phyloP scores from a whole-genome alignment of 306 rosid genomes.

The Pterocarpus macrocarpus region DNA sequence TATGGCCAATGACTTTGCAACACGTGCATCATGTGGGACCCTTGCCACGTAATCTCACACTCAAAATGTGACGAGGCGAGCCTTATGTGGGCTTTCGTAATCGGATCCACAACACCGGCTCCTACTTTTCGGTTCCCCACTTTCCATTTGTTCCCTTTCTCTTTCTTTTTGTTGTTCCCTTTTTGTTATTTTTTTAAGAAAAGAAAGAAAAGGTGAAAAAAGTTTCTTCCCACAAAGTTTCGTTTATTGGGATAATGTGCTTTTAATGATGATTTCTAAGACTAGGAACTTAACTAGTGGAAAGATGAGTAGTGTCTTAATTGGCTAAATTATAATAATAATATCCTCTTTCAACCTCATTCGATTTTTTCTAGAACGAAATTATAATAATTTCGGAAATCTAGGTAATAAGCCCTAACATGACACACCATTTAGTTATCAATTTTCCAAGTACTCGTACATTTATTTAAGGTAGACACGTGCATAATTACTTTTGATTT shows the following conservation, averaged over 20 bases:
- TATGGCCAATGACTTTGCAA: background rate
- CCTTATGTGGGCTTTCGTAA: background rate
- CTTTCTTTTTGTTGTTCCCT: background rate
- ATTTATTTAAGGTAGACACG: background rate
- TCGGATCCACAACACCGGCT: background rate
- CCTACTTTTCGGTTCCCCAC: background rate
- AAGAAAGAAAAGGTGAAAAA: background rate
- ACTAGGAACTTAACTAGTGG: background rate
- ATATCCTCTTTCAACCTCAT: background rate
- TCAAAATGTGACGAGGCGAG: slow-evolving; percentile 13
- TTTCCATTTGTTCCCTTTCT: background rate
- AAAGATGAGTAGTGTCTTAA: slow-evolving; percentile 44
- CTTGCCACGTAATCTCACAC: slow-evolving; percentile 23
- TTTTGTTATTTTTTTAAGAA: background rate
- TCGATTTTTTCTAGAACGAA: background rate
- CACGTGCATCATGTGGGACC: background rate
- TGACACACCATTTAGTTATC: background rate
- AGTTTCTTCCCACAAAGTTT: slow-evolving; percentile 28
- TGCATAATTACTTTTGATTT: background rate
- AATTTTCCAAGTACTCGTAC: background rate
- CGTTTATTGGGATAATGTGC: slow-evolving; percentile 4
- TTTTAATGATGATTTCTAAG: slow-evolving; percentile 17
- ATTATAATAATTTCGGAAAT: background rate
- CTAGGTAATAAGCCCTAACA: background rate
- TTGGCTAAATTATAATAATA: slow-evolving; percentile 6